Evolutionary conservation across 352 stramenopile species (phyloP), one percentile per base, ranked within the genome.

Genomic region (Discostella stelligera): DNA sequence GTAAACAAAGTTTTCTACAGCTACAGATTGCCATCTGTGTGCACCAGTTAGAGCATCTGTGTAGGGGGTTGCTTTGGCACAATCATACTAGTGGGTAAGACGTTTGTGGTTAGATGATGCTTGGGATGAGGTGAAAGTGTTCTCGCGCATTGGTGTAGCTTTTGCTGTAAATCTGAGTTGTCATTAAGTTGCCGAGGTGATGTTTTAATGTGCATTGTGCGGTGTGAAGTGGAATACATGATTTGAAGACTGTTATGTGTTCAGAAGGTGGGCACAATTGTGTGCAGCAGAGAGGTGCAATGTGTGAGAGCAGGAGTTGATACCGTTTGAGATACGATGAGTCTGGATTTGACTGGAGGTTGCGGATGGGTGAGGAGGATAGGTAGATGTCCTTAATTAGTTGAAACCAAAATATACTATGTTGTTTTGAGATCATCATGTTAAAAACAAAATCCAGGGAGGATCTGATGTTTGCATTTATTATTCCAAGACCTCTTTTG

Each of bases 381-480:
- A 18, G 66, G 44, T 25, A 10, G 9, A 39, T 9, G 0, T 44
- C 11, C 13, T 55, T 16, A 8, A 63, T 52, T 30, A 69, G 20
- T 7, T 20, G 23, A 30, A 75, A 64, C 13, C 66, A 14, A 2
- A 63, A 3, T 11, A 18, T 37, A 7, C 64, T 46, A 52, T 50
- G 37, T 1, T 44, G 25, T 1, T 63, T 23, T 16, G 72, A 27
- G 3, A 63, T n/a, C 14, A 9, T 60, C 53, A 76, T 75, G 13
- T 37, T 62, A 14, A 76, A 16, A 16, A 67, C 27, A 32, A 80
- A 80, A 27, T 76, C 72, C 25, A 65, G 56, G 20, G 68, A 48
- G 0, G 72, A 54, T 6, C 72, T 5, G 16, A 55, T 20, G 20
- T 1, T n/a, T 1, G 72, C 23, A 23, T 59, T n/a, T 3, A 78